Conservation (phyloP, 2,329 filamentous ascomycete genomes). For the Trichophyton mentagrophytes region DNA sequence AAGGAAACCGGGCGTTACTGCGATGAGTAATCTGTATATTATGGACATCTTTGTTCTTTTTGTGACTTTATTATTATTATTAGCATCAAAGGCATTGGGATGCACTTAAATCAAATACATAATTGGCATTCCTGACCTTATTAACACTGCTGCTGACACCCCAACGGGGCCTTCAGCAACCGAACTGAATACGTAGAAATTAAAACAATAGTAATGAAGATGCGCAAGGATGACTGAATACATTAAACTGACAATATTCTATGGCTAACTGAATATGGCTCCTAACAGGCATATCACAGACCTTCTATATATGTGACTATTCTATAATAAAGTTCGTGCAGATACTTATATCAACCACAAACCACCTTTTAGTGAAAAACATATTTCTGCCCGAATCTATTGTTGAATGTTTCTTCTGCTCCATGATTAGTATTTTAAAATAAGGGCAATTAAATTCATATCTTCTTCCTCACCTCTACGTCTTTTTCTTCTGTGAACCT, state of each 20-base stretch:
- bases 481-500: constrained; percentile 15
- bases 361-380: neutral
- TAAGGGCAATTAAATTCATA: neutral
- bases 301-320: neutral
- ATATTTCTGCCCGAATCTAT: constrained; percentile 10
- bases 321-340: neutral
- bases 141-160: neutral
- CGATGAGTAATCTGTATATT: neutral
- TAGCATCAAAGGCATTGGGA: neutral
- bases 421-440: neutral
- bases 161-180: neutral
- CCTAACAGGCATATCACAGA: neutral
- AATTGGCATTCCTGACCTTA: neutral
- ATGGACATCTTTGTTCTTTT: neutral
- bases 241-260: neutral
- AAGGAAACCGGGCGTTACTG: neutral
- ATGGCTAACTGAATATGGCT: neutral
- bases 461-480: constrained; percentile 18
- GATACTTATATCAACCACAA: neutral
- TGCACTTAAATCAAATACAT: neutral
- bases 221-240: too few relatives aligned
- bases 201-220: too few relatives aligned
- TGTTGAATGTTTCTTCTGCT: constrained; percentile 11
- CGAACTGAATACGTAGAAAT: neutral
- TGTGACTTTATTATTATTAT: neutral